Evolutionary conservation across 1,284 basidiomycete genomes (phyloP).

Genomic region (Moesziomyces parantarcticus): DNA sequence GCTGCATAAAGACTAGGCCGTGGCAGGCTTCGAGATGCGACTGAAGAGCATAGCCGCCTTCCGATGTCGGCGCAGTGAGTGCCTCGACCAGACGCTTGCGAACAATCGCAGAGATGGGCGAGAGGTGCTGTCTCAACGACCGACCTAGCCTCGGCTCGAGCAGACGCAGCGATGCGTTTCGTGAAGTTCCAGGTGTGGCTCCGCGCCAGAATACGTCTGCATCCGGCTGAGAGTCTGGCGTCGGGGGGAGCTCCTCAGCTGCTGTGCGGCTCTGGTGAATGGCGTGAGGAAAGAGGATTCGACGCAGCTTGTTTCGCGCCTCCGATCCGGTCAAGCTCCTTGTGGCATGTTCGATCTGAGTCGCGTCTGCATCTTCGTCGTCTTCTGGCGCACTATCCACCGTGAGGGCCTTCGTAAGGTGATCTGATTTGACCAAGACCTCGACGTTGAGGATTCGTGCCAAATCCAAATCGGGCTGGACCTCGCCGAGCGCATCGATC

Average conservation of each 20-base stretch:
- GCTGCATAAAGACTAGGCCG: slow-evolving; percentile 46
- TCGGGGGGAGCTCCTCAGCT: slow-evolving; percentile 10
- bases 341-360: background rate
- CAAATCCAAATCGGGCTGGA: slow-evolving; percentile 22
- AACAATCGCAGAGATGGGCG: slow-evolving; percentile 37
- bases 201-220: slow-evolving; percentile 10
- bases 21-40: slow-evolving; percentile 33
- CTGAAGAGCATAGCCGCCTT: slow-evolving; percentile 38
- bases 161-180: slow-evolving; percentile 13
- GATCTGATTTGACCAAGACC: background rate
- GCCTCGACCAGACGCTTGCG: slow-evolving; percentile 41
- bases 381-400: background rate
- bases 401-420: background rate
- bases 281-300: background rate
- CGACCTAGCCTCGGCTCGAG: slow-evolving; percentile 35
- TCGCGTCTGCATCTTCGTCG: background rate
- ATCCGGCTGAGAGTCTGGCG: slow-evolving; percentile 27
- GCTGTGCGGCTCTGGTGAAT: background rate
- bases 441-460: slow-evolving; percentile 22
- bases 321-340: background rate
- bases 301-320: background rate
- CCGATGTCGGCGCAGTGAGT: slow-evolving; percentile 17
- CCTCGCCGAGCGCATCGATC: slow-evolving; percentile 39
- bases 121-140: slow-evolving; percentile 33
- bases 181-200: background rate